Conservation (phyloP, 768 basidiomycete genomes). For the Calocybe indica region DNA sequence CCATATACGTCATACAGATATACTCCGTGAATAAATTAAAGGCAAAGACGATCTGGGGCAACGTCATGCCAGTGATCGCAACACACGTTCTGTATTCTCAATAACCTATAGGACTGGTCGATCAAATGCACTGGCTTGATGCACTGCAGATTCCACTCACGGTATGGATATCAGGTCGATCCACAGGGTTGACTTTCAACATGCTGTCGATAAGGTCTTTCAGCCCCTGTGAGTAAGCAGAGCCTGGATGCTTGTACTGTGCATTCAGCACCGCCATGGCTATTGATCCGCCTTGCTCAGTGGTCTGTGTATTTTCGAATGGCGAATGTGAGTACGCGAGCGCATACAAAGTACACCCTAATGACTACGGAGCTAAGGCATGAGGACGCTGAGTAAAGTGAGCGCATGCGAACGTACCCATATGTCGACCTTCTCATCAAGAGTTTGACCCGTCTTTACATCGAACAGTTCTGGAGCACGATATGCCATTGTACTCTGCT, state of each 20-base stretch:
- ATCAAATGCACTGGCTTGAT: neutral
- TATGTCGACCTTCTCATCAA: slow-evolving; percentile 96
- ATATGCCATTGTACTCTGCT: slow-evolving; percentile 98
- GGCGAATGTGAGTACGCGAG: slow-evolving; percentile 95
- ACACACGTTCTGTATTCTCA: slow-evolving; percentile 53
- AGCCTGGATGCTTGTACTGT: slow-evolving; percentile 83
- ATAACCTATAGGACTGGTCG: slow-evolving; percentile 45
- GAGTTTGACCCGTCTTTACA: slow-evolving; percentile 79
- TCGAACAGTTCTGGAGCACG: slow-evolving; percentile 97
- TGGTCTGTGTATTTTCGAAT: slow-evolving; percentile 89
- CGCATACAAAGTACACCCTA: slow-evolving; percentile 93
- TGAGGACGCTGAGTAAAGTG: neutral
- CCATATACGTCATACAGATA: too few species aligned
- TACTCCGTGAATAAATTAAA: neutral
- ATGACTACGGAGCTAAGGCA: slow-evolving; percentile 47
- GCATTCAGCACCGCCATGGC: slow-evolving; percentile 97
- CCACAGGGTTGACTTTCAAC: slow-evolving; percentile 76
- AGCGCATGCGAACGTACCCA: slow-evolving; percentile 56
- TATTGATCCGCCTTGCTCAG: slow-evolving; percentile 92
- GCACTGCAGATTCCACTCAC: slow-evolving; percentile 31
- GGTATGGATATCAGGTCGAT: slow-evolving; percentile 82
- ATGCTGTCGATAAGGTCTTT: slow-evolving; percentile 78
- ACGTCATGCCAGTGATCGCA: slow-evolving; percentile 49
- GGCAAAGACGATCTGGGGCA: neutral
- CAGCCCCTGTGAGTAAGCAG: slow-evolving; percentile 82